Evolutionary conservation across 768 basidiomycete species (phyloP).

Genomic region (Mycena albidolilacea): DNA sequence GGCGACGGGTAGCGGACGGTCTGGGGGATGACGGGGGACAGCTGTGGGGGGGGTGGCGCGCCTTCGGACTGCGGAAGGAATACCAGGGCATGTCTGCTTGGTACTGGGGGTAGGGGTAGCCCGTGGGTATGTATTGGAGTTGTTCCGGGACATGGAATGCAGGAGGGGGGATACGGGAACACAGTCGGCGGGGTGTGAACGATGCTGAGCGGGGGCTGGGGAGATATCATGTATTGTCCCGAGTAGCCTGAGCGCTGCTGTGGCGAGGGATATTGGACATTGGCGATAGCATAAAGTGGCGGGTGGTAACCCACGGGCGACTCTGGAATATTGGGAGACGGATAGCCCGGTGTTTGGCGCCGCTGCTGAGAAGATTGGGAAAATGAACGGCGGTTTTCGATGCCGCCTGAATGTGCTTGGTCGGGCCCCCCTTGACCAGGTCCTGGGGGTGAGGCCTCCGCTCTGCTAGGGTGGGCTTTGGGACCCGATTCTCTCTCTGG

Average conservation of each 20-base stretch:
- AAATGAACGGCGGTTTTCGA: constrained; percentile 2
- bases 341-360: constrained; percentile 4
- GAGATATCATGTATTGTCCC: constrained; percentile 66
- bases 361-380: constrained; percentile 16
- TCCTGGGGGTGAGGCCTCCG: too few species aligned
- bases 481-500: too few species aligned
- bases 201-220: constrained; percentile 54
- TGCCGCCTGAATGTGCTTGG: constrained; percentile 1
- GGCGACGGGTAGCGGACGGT: constrained; percentile 52
- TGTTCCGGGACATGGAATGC: constrained; percentile 51
- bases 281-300: constrained; percentile 24
- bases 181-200: constrained; percentile 51
- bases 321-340: constrained; percentile 11
- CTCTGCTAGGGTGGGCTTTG: too few species aligned
- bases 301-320: constrained; percentile 1
- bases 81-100: constrained; percentile 44
- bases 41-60: constrained; percentile 45
- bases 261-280: constrained; percentile 46
- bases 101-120: constrained; percentile 50
- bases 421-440: too few species aligned
- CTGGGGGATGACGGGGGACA: constrained; percentile 47
- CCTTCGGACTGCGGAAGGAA: constrained; percentile 46
- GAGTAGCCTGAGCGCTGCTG: constrained; percentile 49
- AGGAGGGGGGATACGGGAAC: constrained; percentile 54
- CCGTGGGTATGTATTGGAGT: constrained; percentile 57